Conservation (phyloP, 148 eudicot species). For the Mesembryanthemum crystallinum region DNA sequence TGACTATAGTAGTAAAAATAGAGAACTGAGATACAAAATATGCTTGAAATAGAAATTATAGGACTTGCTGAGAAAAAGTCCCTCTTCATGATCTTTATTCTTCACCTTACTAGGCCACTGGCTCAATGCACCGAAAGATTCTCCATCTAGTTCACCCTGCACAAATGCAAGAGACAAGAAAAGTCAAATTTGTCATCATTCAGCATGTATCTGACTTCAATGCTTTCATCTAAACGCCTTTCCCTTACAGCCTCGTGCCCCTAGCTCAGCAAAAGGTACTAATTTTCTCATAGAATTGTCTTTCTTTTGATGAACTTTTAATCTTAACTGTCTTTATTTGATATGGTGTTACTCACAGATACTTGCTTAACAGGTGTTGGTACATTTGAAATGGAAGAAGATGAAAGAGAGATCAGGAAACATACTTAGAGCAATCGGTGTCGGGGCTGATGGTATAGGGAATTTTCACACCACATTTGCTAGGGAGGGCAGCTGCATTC, state of each 20-base stretch:
- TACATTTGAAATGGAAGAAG: background rate
- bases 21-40: background rate
- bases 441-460: slow-evolving; percentile 28
- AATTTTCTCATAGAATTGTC: no score
- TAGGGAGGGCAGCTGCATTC: slow-evolving; percentile 31
- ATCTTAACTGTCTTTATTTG: no score
- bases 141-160: slow-evolving; percentile 25
- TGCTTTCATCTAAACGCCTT: no score
- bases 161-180: background rate
- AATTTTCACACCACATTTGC: slow-evolving; percentile 22
- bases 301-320: no score
- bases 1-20: background rate
- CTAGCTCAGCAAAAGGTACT: no score
- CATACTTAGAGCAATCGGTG: slow-evolving; percentile 12
- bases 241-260: no score
- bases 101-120: background rate
- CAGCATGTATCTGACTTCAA: no score
- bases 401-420: background rate
- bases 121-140: background rate
- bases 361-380: background rate
- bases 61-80: background rate
- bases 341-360: no score
- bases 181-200: no score
- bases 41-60: background rate
- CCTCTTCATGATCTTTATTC: slow-evolving; percentile 2